A percentile compares a stretch with the other conserved stretches of the same genome.
Conservation (phyloP, 106 monocot genomes). For the Phalaenopsis equestris region DNA sequence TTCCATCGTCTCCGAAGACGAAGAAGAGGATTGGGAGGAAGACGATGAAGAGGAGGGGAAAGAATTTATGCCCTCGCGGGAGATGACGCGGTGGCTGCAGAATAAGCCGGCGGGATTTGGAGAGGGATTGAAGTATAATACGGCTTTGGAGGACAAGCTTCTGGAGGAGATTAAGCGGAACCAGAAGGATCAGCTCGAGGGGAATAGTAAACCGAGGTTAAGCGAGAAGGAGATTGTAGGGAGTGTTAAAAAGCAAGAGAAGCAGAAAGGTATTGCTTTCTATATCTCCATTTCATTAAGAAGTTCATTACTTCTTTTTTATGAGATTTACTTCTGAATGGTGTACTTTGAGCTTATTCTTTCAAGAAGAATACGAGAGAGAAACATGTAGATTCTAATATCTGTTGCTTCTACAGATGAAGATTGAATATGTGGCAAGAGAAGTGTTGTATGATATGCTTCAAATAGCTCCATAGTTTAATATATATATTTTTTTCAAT, state of each 20-base stretch:
- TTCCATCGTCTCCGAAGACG: conserved; percentile 1
- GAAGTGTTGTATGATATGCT: too few species aligned
- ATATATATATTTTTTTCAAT: too few species aligned
- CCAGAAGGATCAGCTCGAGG: conserved; percentile 19
- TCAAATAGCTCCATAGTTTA: too few species aligned
- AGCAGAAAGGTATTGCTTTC: conserved; percentile 11
- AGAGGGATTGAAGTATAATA: conserved; percentile 56
- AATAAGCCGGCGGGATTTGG: conserved; percentile 72
- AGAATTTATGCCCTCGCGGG: conserved; percentile 22
- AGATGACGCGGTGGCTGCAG: conserved; percentile 45
- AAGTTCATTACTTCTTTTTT: neutral
- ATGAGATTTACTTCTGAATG: too few species aligned
- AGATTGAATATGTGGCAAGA: neutral
- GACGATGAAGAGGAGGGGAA: conserved; percentile 14
- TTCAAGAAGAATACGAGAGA: neutral
- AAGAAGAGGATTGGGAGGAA: conserved; percentile 9
- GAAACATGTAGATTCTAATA: neutral
- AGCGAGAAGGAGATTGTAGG: neutral
- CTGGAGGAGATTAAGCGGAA: conserved; percentile 56
- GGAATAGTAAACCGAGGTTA: conserved; percentile 24
- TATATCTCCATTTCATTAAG: neutral
- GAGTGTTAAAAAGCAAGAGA: conserved; percentile 5
- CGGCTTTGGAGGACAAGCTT: conserved; percentile 51
- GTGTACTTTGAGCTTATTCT: too few species aligned
- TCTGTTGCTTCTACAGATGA: neutral